A percentile compares a stretch with the other conserved stretches of the same genome.
Conservation (phyloP, 2,329 filamentous ascomycete species). For the Fusarium coicis region DNA sequence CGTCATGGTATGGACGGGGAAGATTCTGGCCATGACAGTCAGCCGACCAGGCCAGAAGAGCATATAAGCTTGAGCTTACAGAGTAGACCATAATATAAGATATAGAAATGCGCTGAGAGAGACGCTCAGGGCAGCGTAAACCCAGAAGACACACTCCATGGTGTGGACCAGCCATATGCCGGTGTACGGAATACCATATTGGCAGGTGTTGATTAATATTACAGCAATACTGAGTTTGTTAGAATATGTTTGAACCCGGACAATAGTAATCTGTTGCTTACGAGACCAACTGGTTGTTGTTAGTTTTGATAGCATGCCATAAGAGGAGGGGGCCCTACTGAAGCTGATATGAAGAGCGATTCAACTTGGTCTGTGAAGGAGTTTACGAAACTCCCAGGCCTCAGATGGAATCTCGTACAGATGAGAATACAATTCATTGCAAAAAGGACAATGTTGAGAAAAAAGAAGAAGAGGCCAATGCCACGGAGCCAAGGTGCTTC, state of each 20-base stretch:
- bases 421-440: constrained; percentile 72
- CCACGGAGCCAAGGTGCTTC: constrained; percentile 64
- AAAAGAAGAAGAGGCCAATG: constrained; percentile 69
- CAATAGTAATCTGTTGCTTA: constrained; percentile 41
- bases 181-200: constrained; percentile 75
- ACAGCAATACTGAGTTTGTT: constrained; percentile 70
- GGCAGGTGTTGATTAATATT: constrained; percentile 79
- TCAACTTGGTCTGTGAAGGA: constrained; percentile 83
- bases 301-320: constrained; percentile 10
- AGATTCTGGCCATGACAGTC: constrained; percentile 50
- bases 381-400: constrained; percentile 75
- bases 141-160: constrained; percentile 79
- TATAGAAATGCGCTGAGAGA: constrained; percentile 77
- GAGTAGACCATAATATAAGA: constrained; percentile 74
- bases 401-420: constrained; percentile 73
- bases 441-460: constrained; percentile 73
- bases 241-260: neutral
- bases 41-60: neutral
- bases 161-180: constrained; percentile 69
- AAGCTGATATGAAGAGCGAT: constrained; percentile 79
- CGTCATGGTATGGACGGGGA: constrained; percentile 83
- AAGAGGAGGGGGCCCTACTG: constrained; percentile 50
- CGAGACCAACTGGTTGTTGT: constrained; percentile 54
- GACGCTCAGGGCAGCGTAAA: constrained; percentile 76
- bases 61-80: constrained; percentile 50